phyloP scores from a whole-genome alignment of 1,139 yeast genomes.

The Yamadazyma sp. region DNA sequence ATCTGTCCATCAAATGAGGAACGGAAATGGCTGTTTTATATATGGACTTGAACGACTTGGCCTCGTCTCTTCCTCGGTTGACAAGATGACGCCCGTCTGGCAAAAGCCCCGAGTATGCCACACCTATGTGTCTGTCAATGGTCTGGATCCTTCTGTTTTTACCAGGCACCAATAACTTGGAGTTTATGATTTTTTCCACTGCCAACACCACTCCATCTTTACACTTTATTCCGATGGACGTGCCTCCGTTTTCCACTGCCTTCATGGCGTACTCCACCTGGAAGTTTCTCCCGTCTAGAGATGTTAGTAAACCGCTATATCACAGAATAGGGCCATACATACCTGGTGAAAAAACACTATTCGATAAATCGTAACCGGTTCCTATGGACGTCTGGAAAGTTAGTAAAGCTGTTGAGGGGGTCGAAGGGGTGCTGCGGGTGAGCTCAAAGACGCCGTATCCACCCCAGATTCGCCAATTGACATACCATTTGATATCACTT shows the following conservation, averaged over 20 bases:
- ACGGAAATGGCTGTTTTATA: constrained; percentile 79
- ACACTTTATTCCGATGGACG: constrained; percentile 89
- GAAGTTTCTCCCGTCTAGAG: constrained; percentile 86
- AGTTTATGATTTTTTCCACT: constrained; percentile 86
- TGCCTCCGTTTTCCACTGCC: constrained; percentile 97
- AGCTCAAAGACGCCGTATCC: too few relatives aligned
- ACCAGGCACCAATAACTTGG: constrained; percentile 86
- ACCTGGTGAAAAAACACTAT: constrained; percentile 71
- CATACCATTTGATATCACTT: constrained; percentile 10
- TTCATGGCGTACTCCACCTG: constrained; percentile 98
- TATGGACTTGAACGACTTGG: constrained; percentile 71
- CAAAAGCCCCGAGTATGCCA: constrained; percentile 88
- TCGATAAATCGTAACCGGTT: constrained; percentile 94
- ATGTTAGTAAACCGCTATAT: constrained; percentile 20
- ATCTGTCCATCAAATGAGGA: constrained; percentile 79
- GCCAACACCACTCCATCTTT: constrained; percentile 94
- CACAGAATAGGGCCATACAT: constrained; percentile 7
- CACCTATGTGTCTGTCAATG: constrained; percentile 91
- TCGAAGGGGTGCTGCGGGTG: not conserved
- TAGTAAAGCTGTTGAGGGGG: constrained; percentile 14
- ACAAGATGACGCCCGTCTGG: constrained; percentile 98
- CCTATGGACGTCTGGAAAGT: constrained; percentile 74
- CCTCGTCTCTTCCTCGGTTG: constrained; percentile 90
- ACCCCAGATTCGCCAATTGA: not conserved
- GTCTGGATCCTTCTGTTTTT: constrained; percentile 89